phyloP scores from a whole-genome alignment of 164 flowering plant species.

The Magnolia changhungtana region DNA sequence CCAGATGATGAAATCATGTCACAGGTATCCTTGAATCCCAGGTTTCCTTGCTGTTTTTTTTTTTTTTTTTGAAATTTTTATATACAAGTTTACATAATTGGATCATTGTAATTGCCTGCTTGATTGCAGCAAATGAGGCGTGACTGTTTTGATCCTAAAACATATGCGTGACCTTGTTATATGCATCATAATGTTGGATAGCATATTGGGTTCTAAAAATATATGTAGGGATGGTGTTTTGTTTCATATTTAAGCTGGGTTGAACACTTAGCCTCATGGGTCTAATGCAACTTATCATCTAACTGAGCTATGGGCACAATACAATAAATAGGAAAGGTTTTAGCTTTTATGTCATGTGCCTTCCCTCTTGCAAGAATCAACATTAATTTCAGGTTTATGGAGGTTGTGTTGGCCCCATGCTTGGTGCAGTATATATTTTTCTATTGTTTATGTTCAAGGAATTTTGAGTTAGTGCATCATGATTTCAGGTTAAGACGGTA shows the following conservation, averaged over 20 bases:
- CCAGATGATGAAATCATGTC: conserved; percentile 96
- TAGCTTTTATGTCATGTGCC: background rate
- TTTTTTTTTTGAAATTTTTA: no score
- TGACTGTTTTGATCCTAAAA: no score
- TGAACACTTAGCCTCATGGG: no score
- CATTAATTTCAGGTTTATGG: background rate
- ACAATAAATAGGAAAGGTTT: background rate
- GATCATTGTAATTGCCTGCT: background rate
- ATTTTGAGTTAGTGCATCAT: background rate
- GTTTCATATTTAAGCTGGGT: no score
- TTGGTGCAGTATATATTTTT: background rate
- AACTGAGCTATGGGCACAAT: background rate
- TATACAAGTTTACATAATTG: background rate
- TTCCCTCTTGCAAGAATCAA: background rate
- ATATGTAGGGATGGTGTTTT: no score
- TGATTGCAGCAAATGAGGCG: no score
- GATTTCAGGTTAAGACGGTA: conserved; percentile 78
- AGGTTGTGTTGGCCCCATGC: background rate
- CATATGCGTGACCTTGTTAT: no score
- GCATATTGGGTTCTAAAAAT: no score
- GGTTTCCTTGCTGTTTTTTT: background rate
- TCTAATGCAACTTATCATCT: background rate
- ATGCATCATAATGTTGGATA: no score
- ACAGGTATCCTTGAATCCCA: conserved; percentile 51
- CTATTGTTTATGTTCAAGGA: background rate